A percentile compares a stretch with the other conserved stretches of the same genome.
These are phyloP conservation scores for Russula ochroleuca DNA, from an alignment of 768 basidiomycete species.

Conservation along the genomic window DNA sequence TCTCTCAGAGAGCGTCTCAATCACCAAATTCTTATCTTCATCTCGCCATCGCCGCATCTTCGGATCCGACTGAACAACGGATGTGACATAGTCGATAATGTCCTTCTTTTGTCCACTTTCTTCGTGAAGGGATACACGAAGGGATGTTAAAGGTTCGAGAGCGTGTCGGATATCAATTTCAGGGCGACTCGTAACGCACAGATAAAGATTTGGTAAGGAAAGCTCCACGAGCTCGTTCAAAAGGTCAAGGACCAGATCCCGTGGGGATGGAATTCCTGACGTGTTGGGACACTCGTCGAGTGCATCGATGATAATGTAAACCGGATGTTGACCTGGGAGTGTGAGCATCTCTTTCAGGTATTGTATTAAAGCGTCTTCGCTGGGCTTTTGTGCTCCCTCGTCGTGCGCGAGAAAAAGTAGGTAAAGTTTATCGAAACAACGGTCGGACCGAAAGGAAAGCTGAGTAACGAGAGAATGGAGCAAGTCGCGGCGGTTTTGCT, in stretches of 20 bases:
- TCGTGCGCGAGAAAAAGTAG: neutral
- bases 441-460: neutral
- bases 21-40: neutral
- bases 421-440: neutral
- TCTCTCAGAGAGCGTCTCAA: neutral
- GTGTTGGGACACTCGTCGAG: neutral
- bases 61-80: neutral
- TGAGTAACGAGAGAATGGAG: neutral
- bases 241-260: neutral
- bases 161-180: neutral
- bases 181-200: constrained; percentile 1
- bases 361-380: neutral
- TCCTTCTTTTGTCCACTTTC: constrained; percentile 6
- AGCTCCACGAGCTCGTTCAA: neutral
- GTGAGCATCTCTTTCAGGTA: neutral
- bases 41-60: neutral
- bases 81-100: neutral
- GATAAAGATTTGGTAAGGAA: neutral
- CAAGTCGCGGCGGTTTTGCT: neutral
- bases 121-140: neutral
- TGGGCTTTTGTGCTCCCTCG: neutral
- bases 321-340: neutral
- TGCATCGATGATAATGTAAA: neutral
- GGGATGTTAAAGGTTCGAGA: neutral
- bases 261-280: constrained; percentile 2